These are phyloP conservation scores for Aspergillus unguis DNA, from an alignment of 2,329 filamentous ascomycete species.

Conservation along the genomic window DNA sequence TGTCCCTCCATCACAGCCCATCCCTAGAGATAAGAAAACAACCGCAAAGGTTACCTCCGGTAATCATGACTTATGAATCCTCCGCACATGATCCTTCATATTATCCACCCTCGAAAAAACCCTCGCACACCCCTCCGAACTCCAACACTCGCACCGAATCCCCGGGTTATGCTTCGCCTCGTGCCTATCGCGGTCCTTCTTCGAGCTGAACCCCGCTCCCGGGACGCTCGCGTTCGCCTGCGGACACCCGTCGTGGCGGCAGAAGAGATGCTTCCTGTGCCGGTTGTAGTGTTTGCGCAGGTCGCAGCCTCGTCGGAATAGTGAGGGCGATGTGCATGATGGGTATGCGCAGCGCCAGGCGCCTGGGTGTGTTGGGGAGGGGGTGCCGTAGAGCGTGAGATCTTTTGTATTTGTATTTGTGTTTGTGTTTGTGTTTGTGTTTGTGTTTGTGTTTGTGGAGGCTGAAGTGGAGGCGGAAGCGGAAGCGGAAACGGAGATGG, in stretches of 20 bases:
- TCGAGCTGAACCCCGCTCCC: constrained; percentile 59
- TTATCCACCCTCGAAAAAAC: constrained; percentile 62
- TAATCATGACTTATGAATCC: constrained; percentile 36
- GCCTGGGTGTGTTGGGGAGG: constrained; percentile 26
- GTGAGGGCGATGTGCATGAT: constrained; percentile 56
- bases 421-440: not conserved
- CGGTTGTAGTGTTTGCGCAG: constrained; percentile 62
- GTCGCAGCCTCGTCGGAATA: constrained; percentile 59
- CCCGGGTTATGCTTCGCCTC: constrained; percentile 62
- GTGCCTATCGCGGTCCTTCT: constrained; percentile 60
- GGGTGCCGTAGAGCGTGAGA: constrained; percentile 33
- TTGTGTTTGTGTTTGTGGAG: not conserved
- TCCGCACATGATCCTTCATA: constrained; percentile 52
- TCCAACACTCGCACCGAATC: constrained; percentile 54
- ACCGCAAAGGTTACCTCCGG: constrained; percentile 1
- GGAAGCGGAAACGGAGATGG: not conserved
- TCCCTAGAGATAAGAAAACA: not conserved
- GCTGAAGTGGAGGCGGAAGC: not conserved
- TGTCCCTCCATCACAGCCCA: not conserved
- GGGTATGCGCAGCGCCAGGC: constrained; percentile 60
- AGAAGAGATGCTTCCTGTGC: constrained; percentile 61
- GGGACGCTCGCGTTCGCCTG: constrained; percentile 57
- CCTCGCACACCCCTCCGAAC: constrained; percentile 49
- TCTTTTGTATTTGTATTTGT: constrained; percentile 14
- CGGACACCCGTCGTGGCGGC: constrained; percentile 57